phyloP scores from a whole-genome alignment of 2,329 filamentous ascomycete genomes.

The Cytospora leucostoma region DNA sequence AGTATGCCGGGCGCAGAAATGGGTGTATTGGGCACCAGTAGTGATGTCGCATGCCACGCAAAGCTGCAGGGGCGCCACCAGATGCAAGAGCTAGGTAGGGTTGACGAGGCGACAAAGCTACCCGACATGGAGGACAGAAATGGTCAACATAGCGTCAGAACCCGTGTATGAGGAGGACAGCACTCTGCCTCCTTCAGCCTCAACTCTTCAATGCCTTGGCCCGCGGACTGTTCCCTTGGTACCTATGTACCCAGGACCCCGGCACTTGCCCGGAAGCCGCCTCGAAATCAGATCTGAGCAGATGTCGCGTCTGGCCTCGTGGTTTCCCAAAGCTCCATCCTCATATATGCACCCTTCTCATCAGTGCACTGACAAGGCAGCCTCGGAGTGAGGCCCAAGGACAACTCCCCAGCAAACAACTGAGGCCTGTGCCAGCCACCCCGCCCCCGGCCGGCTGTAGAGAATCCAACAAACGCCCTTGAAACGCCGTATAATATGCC shows the following conservation, averaged over 20 bases:
- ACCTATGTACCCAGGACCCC: no score
- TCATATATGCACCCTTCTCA: not conserved
- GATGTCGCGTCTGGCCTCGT: no score
- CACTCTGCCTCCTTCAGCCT: no score
- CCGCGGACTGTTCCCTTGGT: no score
- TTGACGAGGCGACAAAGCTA: not conserved
- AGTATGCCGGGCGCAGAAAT: not conserved
- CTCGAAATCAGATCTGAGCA: no score
- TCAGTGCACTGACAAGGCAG: not conserved
- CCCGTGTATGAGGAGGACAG: not conserved
- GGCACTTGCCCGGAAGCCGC: no score
- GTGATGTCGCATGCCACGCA: not conserved
- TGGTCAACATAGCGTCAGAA: not conserved
- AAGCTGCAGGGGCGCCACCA: not conserved
- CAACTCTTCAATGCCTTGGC: no score
- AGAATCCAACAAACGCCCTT: slow-evolving; percentile 13
- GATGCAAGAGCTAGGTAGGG: not conserved
- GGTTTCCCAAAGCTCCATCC: no score
- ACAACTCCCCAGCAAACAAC: not conserved
- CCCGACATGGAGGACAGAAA: not conserved
- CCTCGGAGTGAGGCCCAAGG: not conserved
- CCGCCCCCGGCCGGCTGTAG: not conserved
- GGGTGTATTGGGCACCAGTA: not conserved
- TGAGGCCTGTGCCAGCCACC: not conserved
- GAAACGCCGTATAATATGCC: slow-evolving; percentile 19